Percentiles rank a stretch among this genome's conserved stretches.
These are phyloP conservation scores for Pilobolus umbonatus DNA, from an alignment of 192 early-diverging fungal genomes.

Conservation along the genomic window DNA sequence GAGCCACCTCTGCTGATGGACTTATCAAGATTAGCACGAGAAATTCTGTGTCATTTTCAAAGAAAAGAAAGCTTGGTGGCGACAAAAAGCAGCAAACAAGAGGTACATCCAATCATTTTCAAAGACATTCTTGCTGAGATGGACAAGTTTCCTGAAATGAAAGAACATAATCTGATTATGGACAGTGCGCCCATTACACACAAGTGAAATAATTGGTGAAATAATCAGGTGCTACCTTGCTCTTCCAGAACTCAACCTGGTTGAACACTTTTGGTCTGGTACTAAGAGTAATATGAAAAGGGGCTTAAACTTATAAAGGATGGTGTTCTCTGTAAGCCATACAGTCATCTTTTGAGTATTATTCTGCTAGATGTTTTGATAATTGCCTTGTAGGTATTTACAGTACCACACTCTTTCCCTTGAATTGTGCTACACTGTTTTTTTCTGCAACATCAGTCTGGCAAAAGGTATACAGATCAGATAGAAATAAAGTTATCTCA, in stretches of 20 bases:
- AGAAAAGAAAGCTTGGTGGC: slow-evolving; percentile 13
- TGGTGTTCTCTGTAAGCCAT: no score
- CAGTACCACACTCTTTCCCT: no score
- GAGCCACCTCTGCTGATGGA: not conserved
- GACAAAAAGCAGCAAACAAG: slow-evolving; percentile 7
- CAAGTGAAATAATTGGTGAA: not conserved
- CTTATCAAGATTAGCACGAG: slow-evolving; percentile 7
- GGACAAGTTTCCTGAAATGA: slow-evolving; percentile 17
- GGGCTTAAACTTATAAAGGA: no score
- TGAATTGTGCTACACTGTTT: no score
- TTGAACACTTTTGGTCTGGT: slow-evolving; percentile 24
- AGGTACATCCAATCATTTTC: not conserved
- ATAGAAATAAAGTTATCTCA: no score
- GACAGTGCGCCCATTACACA: slow-evolving; percentile 23
- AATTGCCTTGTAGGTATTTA: no score
- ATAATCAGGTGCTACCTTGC: slow-evolving; percentile 11
- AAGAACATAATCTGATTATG: slow-evolving; percentile 23
- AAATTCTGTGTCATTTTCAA: slow-evolving; percentile 5
- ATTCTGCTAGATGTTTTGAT: no score
- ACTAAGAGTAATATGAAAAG: not conserved
- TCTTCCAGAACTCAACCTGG: slow-evolving; percentile 26
- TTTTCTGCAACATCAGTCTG: no score
- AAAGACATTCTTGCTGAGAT: slow-evolving; percentile 8
- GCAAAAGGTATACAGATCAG: no score
- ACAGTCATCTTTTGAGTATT: no score